Conservation (phyloP, 768 basidiomycete genomes). For the Boletus reticulatus region DNA sequence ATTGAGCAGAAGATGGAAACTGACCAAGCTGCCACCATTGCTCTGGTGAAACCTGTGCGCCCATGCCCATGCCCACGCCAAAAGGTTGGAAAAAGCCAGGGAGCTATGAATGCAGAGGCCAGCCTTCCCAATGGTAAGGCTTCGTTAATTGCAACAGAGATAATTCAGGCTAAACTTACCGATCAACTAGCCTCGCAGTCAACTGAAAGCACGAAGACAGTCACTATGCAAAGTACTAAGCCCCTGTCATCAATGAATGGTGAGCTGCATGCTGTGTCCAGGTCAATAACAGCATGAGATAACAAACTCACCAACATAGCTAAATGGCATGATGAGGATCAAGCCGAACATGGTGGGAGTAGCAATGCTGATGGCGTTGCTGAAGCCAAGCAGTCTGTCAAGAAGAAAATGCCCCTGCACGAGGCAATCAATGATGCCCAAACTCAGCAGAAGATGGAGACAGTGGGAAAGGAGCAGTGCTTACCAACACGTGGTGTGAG, state of each 20-base stretch:
- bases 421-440: not conserved
- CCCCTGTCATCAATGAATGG: not conserved
- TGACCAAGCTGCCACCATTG: not conserved
- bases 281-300: too few species aligned
- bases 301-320: not conserved
- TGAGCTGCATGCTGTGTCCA: not conserved
- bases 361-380: too few species aligned
- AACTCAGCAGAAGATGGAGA: too few species aligned
- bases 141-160: not conserved
- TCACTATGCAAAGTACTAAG: not conserved
- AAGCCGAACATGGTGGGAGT: not conserved
- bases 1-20: not conserved
- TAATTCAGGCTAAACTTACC: not conserved
- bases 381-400: not conserved
- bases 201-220: not conserved
- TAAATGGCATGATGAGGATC: too few species aligned
- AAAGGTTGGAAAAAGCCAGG: not conserved
- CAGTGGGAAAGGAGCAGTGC: too few species aligned
- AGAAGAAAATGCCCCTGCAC: not conserved
- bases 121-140: not conserved
- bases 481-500: not conserved
- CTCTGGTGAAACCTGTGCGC: not conserved
- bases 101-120: not conserved
- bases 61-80: not conserved
- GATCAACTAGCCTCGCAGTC: not conserved